Percentiles rank a stretch among this genome's conserved stretches.
phyloP scores from a whole-genome alignment of 768 basidiomycete genomes.

The Dictyophora rubrovolvata region DNA sequence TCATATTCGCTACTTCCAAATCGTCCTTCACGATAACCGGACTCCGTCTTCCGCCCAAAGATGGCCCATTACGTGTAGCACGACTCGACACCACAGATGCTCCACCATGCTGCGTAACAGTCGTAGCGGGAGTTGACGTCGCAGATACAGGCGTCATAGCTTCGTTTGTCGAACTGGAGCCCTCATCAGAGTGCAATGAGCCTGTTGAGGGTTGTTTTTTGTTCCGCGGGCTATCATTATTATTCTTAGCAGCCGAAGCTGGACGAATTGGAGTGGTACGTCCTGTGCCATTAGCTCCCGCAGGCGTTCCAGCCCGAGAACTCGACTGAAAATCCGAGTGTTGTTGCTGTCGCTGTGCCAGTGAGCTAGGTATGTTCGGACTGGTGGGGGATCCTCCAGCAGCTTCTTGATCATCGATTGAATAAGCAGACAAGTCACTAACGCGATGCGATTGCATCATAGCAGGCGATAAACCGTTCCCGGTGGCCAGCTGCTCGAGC shows the following conservation, averaged over 20 bases:
- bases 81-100: too few species aligned
- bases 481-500: background rate
- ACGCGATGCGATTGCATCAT: slow-evolving; percentile 13
- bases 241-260: slow-evolving; percentile 1
- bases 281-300: background rate
- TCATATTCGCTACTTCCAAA: slow-evolving; percentile 79
- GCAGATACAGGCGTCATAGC: background rate
- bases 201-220: slow-evolving; percentile 4
- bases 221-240: slow-evolving; percentile 1
- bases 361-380: background rate
- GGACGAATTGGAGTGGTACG: background rate
- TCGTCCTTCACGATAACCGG: slow-evolving; percentile 61
- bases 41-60: slow-evolving; percentile 23
- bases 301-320: background rate
- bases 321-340: background rate
- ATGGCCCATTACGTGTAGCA: background rate
- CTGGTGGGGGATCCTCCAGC: slow-evolving; percentile 2
- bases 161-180: background rate
- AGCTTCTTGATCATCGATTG: slow-evolving; percentile 31
- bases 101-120: slow-evolving; percentile 2
- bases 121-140: slow-evolving; percentile 13
- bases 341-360: background rate
- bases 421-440: slow-evolving; percentile 46
- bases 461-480: slow-evolving; percentile 14
- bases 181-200: background rate